Evolutionary conservation across 2,329 filamentous ascomycete species (phyloP), one percentile per base, ranked within the genome.

Genomic region (Epichloe sibirici): DNA sequence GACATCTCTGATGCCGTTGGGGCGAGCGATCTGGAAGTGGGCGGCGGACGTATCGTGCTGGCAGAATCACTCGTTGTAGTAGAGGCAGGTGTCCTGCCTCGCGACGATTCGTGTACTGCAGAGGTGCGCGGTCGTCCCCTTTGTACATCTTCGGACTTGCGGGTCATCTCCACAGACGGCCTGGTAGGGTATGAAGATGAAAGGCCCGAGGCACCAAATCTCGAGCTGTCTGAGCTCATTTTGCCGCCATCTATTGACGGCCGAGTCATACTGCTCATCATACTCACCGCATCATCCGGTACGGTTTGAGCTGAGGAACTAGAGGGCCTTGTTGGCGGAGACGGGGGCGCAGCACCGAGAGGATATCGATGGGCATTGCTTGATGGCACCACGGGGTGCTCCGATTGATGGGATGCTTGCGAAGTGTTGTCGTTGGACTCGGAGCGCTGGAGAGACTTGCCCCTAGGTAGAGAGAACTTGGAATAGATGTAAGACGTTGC

Each of bases 401-500:
- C 80, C 81, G 82, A 87, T 23, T 78, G 75, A 57, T 81, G 82
- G 54, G 83, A 76, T 3, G 75, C 64, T 23, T 66, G 71, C 0
- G 73, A 71, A 31, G 75, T 71, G 15, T 70, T 69, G 54, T 83
- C 81, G 12, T 82, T 72, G 12, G 76, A 66, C 2, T 84, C 84
- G 40, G 81, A 76, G 54, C 89, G 78, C 56, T 94, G 84, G 6
- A 94, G 69, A 37, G 78, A 77, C 65, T 93, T 88, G 13, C 91
- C 91, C 56, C 91, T 81, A 1, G 93, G 91, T 34, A 97, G 74
- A 1, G 80, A 74, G 63, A 90, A 95, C 55, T 87, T 94, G 7
- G 89, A 85, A 65, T 96, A 93, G 15, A 88, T 86, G 65, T 95
- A 95, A 0, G 90, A 88, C 0, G 85, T 77, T 3, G 82, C 79